These are phyloP conservation scores for Hypoxylon sp. DNA, from an alignment of 2,329 filamentous ascomycete species.

Conservation along the genomic window DNA sequence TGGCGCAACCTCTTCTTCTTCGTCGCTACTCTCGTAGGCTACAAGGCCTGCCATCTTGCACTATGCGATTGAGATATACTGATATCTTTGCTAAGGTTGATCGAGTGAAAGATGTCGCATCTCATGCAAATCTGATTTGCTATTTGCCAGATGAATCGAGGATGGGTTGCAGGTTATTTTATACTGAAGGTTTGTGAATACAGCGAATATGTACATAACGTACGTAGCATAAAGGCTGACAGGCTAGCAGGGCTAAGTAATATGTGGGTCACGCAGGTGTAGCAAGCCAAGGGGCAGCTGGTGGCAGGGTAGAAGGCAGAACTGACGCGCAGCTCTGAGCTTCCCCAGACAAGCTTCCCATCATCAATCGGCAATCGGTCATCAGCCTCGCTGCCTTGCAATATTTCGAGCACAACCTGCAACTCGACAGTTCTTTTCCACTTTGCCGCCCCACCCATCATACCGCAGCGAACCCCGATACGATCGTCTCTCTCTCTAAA, in stretches of 20 bases:
- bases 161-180: neutral
- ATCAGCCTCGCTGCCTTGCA: conserved; percentile 8
- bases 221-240: neutral
- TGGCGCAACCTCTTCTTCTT: conserved; percentile 43
- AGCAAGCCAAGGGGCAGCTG: neutral
- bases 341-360: conserved; percentile 16
- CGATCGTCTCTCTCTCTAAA: conserved; percentile 1
- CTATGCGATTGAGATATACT: neutral
- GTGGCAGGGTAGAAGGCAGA: conserved; percentile 30
- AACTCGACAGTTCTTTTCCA: conserved; percentile 12
- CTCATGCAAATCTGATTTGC: neutral
- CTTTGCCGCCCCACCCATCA: neutral
- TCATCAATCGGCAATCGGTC: conserved; percentile 14
- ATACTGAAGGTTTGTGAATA: neutral
- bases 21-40: conserved; percentile 46
- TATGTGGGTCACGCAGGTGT: neutral
- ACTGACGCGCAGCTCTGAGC: conserved; percentile 43
- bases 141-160: neutral
- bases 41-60: conserved; percentile 41
- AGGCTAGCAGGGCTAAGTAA: neutral
- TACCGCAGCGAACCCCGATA: neutral
- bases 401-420: neutral
- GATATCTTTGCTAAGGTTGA: neutral
- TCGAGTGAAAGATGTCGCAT: neutral
- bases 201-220: too few species aligned